Base-by-base conservation (phyloP, 2,329 filamentous ascomycete species). In the Rhynchosporium agropyri region DNA sequence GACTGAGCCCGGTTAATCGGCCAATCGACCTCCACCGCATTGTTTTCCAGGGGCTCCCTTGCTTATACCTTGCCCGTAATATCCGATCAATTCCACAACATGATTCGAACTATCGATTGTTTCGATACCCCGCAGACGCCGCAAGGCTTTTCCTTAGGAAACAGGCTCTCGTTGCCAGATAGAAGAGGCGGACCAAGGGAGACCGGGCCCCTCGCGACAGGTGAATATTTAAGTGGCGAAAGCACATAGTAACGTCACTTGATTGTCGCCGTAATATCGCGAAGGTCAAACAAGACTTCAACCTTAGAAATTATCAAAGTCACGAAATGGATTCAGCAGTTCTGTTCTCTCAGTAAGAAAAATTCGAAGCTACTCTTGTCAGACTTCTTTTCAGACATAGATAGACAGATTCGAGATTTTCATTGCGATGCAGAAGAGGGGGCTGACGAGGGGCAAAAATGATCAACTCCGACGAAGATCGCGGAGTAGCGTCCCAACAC, bases 1-100 rank as follows among this genome's bases (percentile, higher is more conserved):
- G 15, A 4, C 50, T 26, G 9, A 26, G 7, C 3, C 31, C 33
- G 33, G 33, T 12, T 53, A 53, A 38, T n/a, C n/a, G 20, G 15
- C 50, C 33, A 53, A 53, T 53, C 31, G 50, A 38, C 4, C n/a
- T 36, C 9, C 33, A 28, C 13, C 3, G 50, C 33, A 53, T 53
- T 53, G 50, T 38, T 8, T 20, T 38, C 20, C 50, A 40, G 33
- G 50, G 50, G 33, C 50, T 38, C 36, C 50, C 50, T 20, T 20
- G 20, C 20, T 20, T 20, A 20, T 20, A 20, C 48, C 50, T 40
- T 36, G 12, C 33, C 33, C 33, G 3, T 26, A 53, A 53, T 53
- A 26, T 53, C 33, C 50, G 50, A 53, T 4, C 36, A 53, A n/a
- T 20, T 53, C 15, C 50, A 53, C 36, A 53, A 26, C 33, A 40